These are phyloP conservation scores for Penicillium coprophilum DNA, from an alignment of 495 filamentous ascomycete species.

Conservation along the genomic window DNA sequence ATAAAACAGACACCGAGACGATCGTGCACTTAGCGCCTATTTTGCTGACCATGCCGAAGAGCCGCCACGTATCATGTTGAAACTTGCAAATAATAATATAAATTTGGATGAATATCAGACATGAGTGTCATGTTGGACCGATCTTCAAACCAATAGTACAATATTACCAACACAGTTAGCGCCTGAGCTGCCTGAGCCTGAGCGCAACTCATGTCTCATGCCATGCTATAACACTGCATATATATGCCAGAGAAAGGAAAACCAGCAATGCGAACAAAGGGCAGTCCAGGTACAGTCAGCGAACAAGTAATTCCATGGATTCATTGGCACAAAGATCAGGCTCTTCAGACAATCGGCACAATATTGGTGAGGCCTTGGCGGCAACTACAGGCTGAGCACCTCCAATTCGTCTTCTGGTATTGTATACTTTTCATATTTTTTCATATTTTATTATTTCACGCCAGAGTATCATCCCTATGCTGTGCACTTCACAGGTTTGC, in stretches of 20 bases:
- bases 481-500: constrained; percentile 25
- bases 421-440: background rate
- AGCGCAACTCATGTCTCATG: background rate
- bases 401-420: background rate
- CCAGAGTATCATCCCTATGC: background rate
- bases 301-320: background rate
- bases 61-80: no score
- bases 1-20: background rate
- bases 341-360: background rate
- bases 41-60: no score
- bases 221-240: background rate
- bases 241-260: background rate
- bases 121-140: background rate
- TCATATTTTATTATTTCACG: background rate
- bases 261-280: background rate
- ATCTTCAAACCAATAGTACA: background rate
- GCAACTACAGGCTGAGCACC: background rate
- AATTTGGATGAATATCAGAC: no score
- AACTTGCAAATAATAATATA: no score
- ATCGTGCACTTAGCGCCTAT: background rate
- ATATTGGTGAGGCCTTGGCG: background rate
- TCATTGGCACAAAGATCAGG: background rate
- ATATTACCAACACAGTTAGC: background rate
- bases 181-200: background rate
- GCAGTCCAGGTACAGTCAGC: background rate